Evolutionary conservation across 305 asterid genomes (phyloP).

Genomic region (Nicotiana rustica): DNA sequence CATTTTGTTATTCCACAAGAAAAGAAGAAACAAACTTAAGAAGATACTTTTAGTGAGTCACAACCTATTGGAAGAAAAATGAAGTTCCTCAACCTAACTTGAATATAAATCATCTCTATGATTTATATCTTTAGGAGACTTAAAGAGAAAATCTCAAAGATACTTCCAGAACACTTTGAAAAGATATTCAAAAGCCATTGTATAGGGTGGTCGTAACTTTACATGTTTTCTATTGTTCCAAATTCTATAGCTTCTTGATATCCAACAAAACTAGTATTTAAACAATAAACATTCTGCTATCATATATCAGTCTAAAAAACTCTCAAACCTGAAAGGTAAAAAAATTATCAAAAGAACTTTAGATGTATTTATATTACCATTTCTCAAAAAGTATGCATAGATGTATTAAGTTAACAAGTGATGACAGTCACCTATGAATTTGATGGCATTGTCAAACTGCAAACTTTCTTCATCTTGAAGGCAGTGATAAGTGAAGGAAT

Average conservation of each 20-base stretch:
- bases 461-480: slow-evolving; percentile 70
- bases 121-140: background rate
- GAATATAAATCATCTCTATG: no score
- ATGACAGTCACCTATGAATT: slow-evolving; percentile 69
- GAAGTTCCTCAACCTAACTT: background rate
- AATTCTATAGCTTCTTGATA: slow-evolving; percentile 17
- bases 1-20: background rate
- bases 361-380: no score
- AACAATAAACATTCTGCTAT: background rate
- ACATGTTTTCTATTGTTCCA: background rate
- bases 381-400: background rate
- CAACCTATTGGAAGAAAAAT: slow-evolving; percentile 7
- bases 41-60: background rate
- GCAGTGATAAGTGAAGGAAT: slow-evolving; percentile 86
- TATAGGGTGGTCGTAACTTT: slow-evolving; percentile 6
- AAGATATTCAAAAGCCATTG: background rate
- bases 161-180: background rate
- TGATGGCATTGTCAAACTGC: slow-evolving; percentile 80
- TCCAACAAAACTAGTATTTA: slow-evolving; percentile 20
- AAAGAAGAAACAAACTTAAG: background rate
- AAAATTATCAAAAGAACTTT: background rate
- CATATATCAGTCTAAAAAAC: background rate
- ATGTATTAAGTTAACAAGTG: background rate
- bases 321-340: background rate
- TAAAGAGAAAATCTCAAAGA: background rate